Evolutionary conservation across 2,329 filamentous ascomycete species (phyloP).

Genomic region (Penicillium sp.): DNA sequence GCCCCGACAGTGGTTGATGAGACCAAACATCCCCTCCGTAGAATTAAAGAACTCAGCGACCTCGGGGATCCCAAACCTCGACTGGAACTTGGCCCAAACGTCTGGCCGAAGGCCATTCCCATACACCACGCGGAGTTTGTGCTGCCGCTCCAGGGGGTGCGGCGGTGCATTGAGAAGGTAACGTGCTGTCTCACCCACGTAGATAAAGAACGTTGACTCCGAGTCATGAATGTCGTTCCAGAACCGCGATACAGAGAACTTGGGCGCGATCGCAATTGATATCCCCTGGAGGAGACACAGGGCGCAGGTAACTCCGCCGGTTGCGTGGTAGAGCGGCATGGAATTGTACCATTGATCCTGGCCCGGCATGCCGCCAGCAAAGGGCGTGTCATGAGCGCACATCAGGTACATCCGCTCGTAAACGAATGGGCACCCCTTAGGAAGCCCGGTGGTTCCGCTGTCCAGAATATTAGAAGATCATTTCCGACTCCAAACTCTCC

Average conservation of each 20-base stretch:
- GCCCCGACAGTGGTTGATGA: background rate
- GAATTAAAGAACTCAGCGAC: slow-evolving; percentile 48
- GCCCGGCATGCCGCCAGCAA: no score
- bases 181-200: slow-evolving; percentile 12
- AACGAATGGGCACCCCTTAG: slow-evolving; percentile 11
- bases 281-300: no score
- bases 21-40: slow-evolving; percentile 37
- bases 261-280: background rate
- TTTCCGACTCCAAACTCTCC: no score
- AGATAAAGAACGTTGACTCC: slow-evolving; percentile 8
- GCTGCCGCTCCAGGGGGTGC: slow-evolving; percentile 1
- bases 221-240: slow-evolving; percentile 9
- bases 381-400: no score
- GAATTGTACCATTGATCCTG: no score
- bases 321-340: no score
- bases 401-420: no score
- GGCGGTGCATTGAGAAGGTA: slow-evolving; percentile 4
- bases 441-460: slow-evolving; percentile 11
- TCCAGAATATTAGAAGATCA: no score
- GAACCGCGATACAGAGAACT: slow-evolving; percentile 1
- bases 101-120: slow-evolving; percentile 50
- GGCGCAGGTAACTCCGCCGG: no score
- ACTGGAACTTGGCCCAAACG: slow-evolving; percentile 46
- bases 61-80: slow-evolving; percentile 44
- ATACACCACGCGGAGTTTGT: slow-evolving; percentile 25